Evolutionary conservation across 2,329 filamentous ascomycete genomes (phyloP).

Genomic region (Rutstroemia sydowiana): DNA sequence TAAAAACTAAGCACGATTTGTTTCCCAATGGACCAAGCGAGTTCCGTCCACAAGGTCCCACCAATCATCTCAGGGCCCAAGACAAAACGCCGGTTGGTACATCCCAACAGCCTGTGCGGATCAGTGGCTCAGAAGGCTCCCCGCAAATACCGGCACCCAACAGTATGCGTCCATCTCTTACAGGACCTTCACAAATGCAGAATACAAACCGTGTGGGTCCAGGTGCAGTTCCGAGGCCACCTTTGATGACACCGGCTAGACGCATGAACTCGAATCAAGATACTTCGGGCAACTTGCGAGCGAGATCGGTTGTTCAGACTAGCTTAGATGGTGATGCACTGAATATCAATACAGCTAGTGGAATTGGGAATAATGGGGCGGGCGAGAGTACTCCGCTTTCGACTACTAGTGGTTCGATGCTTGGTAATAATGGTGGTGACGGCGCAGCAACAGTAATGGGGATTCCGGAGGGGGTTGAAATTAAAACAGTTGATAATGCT

Average conservation of each 20-base stretch:
- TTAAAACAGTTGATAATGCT: too few relatives aligned
- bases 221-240: slow-evolving; percentile 23
- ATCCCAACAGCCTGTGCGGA: slow-evolving; percentile 15
- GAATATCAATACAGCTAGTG: too few relatives aligned
- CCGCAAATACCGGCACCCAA: slow-evolving; percentile 19
- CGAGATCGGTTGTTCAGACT: too few relatives aligned
- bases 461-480: too few relatives aligned
- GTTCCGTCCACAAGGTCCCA: slow-evolving; percentile 12
- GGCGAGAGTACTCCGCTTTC: too few relatives aligned
- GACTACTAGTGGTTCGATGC: too few relatives aligned
- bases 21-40: background rate
- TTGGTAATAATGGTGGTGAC: too few relatives aligned
- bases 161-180: slow-evolving; percentile 23
- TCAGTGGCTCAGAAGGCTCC: slow-evolving; percentile 13
- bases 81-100: slow-evolving; percentile 12
- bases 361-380: too few relatives aligned
- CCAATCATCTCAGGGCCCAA: slow-evolving; percentile 16
- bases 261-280: slow-evolving; percentile 23
- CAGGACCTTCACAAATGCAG: slow-evolving; percentile 10
- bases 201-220: slow-evolving; percentile 17
- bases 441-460: too few relatives aligned
- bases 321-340: too few relatives aligned
- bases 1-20: background rate
- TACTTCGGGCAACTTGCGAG: too few relatives aligned
- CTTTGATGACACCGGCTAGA: slow-evolving; percentile 24